These are phyloP conservation scores for Phytophthora pisi DNA, from an alignment of 352 stramenopile species.

Conservation along the genomic window DNA sequence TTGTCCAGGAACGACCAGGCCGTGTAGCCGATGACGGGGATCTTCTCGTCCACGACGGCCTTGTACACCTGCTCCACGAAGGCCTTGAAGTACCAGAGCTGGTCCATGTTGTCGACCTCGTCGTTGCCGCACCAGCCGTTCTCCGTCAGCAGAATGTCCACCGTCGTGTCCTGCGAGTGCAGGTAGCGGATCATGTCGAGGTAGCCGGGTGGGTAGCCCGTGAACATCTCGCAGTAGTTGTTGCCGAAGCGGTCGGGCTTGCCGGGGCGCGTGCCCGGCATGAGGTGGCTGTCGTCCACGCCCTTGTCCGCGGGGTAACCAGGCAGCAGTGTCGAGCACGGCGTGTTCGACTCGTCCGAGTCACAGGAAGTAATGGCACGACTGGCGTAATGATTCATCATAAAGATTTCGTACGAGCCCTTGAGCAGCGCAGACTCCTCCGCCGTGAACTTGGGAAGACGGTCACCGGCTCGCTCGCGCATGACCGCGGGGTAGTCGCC, in stretches of 20 bases:
- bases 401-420: slow-evolving; percentile 94
- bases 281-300: slow-evolving; percentile 53
- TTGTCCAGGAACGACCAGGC: slow-evolving; percentile 50
- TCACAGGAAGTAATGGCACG: slow-evolving; percentile 61
- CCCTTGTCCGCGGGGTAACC: slow-evolving; percentile 50
- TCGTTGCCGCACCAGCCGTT: slow-evolving; percentile 55
- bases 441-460: slow-evolving; percentile 89
- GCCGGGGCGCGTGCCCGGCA: slow-evolving; percentile 59
- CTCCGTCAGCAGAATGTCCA: slow-evolving; percentile 50
- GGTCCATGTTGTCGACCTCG: slow-evolving; percentile 48
- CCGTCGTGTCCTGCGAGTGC: slow-evolving; percentile 41
- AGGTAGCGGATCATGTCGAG: slow-evolving; percentile 44
- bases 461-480: slow-evolving; percentile 73
- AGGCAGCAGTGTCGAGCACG: slow-evolving; percentile 34
- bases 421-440: slow-evolving; percentile 73
- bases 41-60: slow-evolving; percentile 43
- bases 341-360: slow-evolving; percentile 34
- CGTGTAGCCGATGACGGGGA: slow-evolving; percentile 38
- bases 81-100: slow-evolving; percentile 52
- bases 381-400: slow-evolving; percentile 95
- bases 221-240: slow-evolving; percentile 49
- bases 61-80: slow-evolving; percentile 51
- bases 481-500: slow-evolving; percentile 94
- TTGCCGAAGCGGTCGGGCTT: slow-evolving; percentile 39
- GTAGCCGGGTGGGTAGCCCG: slow-evolving; percentile 50